These are phyloP conservation scores for Podochytrium sp. DNA, from an alignment of 192 early-diverging fungal species.

Conservation along the genomic window DNA sequence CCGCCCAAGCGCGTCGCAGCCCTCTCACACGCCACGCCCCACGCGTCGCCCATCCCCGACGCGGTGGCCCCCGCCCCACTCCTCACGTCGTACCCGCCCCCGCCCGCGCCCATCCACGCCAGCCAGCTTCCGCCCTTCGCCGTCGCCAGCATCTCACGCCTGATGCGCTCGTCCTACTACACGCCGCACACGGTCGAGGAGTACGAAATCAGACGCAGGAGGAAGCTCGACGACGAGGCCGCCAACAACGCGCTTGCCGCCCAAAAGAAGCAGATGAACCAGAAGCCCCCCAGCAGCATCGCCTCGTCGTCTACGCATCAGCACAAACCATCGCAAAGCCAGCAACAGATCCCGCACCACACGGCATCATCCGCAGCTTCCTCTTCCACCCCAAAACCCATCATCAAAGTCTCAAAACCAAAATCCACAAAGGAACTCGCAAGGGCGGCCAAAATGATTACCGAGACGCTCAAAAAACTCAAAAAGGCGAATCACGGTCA, in stretches of 20 bases:
- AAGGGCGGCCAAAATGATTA: constrained; percentile 20
- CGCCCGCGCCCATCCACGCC: constrained; percentile 6
- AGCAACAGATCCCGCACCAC: background rate
- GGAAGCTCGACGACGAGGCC: constrained; percentile 22
- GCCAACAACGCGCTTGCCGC: constrained; percentile 10
- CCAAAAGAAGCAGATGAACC: constrained; percentile 1
- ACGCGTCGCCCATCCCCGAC: background rate
- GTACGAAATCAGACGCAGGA: constrained; percentile 4
- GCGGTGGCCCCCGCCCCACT: background rate
- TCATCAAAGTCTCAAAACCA: too few species aligned
- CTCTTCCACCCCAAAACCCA: background rate
- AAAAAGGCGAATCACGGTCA: constrained; percentile 10
- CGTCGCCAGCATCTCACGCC: background rate
- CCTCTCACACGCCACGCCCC: background rate
- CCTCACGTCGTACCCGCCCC: constrained; percentile 8
- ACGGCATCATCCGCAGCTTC: background rate
- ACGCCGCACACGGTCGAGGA: constrained; percentile 7
- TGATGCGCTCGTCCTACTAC: constrained; percentile 23
- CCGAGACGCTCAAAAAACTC: constrained; percentile 14
- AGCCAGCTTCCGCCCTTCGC: background rate
- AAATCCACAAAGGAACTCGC: constrained; percentile 21
- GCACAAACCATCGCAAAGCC: background rate
- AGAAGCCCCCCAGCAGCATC: background rate
- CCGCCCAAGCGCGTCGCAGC: constrained; percentile 26
- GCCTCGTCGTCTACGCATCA: background rate